Evolutionary conservation across 345 rosid species (phyloP).

Genomic region (Camelina hispida): DNA sequence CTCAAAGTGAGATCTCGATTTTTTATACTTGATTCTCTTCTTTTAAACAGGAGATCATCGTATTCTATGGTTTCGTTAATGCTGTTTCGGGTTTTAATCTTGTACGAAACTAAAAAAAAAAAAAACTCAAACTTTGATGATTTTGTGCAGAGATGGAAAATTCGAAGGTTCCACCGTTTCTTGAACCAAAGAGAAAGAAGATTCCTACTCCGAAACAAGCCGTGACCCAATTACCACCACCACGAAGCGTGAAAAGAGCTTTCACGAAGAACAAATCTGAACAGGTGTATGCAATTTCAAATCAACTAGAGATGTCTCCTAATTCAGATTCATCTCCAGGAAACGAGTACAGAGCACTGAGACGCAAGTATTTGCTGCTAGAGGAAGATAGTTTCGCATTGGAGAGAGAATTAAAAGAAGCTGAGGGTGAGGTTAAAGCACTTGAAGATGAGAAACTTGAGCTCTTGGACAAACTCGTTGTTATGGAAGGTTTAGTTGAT

Average conservation of each 20-base stretch:
- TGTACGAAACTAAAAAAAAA: not conserved
- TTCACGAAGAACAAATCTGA: conserved; percentile 54
- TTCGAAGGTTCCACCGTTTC: conserved; percentile 49
- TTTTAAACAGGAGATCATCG: not conserved
- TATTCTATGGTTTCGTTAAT: not conserved
- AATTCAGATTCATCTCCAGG: conserved; percentile 71
- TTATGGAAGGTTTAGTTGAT: conserved; percentile 84
- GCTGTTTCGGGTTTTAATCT: not conserved
- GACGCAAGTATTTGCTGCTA: conserved; percentile 70
- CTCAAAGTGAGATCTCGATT: not conserved
- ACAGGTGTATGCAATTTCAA: conserved; percentile 53
- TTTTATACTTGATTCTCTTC: not conserved
- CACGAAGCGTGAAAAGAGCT: conserved; percentile 44
- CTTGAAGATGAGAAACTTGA: conserved; percentile 79
- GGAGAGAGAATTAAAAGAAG: conserved; percentile 67
- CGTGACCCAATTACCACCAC: conserved; percentile 48
- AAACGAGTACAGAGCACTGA: conserved; percentile 68
- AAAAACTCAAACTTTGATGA: not conserved
- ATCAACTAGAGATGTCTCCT: conserved; percentile 61
- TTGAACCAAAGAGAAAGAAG: conserved; percentile 62
- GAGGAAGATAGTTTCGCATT: conserved; percentile 77
- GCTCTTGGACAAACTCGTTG: conserved; percentile 85
- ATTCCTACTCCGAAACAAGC: conserved; percentile 45
- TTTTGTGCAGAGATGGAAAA: conserved; percentile 56
- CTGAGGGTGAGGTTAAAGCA: conserved; percentile 66